Conservation (phyloP, 129 eudicot genomes). For the Centrapalus pauciflorus region DNA sequence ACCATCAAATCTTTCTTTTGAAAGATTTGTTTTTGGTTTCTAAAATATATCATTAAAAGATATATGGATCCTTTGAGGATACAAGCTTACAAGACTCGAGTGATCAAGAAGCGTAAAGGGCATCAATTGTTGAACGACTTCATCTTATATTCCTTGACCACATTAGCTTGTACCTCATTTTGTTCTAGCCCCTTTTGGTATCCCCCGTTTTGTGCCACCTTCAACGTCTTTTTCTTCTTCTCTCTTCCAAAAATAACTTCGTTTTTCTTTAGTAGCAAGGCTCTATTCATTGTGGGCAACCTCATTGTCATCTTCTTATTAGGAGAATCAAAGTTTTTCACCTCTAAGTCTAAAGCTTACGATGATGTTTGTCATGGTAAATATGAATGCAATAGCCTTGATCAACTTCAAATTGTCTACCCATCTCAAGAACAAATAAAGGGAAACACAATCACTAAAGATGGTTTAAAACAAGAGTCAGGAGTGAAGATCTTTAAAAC, state of each 20-base stretch:
- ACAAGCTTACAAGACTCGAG: slow-evolving; percentile 27
- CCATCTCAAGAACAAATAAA: slow-evolving; percentile 6
- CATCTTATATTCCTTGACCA: slow-evolving; percentile 39
- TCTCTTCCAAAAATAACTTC: slow-evolving; percentile 41
- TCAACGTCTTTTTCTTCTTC: slow-evolving; percentile 35
- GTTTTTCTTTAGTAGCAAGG: slow-evolving; percentile 45
- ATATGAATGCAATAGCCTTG: neutral
- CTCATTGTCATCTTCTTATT: slow-evolving; percentile 53
- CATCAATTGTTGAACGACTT: slow-evolving; percentile 41
- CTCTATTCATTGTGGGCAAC: slow-evolving; percentile 48
- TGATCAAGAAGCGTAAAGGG: slow-evolving; percentile 38
- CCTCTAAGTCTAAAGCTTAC: slow-evolving; percentile 10
- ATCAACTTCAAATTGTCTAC: slow-evolving; percentile 8
- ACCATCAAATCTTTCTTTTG: slow-evolving; percentile 10
- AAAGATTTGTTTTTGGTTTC: slow-evolving; percentile 14
- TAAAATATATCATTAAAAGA: neutral
- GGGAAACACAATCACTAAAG: neutral
- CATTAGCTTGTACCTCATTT: slow-evolving; percentile 43
- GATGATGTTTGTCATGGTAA: slow-evolving; percentile 13
- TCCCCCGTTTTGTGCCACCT: slow-evolving; percentile 43
- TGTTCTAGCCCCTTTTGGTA: slow-evolving; percentile 63
- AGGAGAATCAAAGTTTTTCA: slow-evolving; percentile 42
- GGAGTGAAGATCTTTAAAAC: neutral
- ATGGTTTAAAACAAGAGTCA: slow-evolving; percentile 2
- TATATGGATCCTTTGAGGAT: slow-evolving; percentile 36